Base-by-base conservation (phyloP, 2,329 filamentous ascomycete genomes). In the Biscogniauxia mediterranea region DNA sequence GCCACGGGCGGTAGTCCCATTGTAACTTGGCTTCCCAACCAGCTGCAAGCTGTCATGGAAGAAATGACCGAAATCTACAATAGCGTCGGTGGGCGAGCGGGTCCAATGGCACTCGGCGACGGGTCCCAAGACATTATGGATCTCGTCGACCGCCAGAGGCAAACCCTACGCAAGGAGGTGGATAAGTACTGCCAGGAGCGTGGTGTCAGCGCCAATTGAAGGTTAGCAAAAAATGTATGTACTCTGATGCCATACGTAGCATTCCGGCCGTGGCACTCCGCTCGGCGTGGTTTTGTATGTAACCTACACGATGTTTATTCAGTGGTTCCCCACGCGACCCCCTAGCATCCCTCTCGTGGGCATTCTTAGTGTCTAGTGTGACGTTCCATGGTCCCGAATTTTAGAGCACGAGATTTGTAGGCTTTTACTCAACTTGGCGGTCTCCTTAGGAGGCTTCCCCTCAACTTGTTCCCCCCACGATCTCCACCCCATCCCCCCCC, bases 21-120 rank as follows among this genome's bases (percentile, higher is more conserved):
- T 63, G 89, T 93, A 17, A 93, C 90, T 2, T 94, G 91, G 91
- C 77, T 94, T 63, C 91, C 91, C 2, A 94, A 93, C 75, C 91
- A 94, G 79, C 81, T 94, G 54, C 82, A 86, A 65, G 90, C 91
- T 1, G 89, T 93, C 13, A 81, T 94, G 75, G 80, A 82, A 13
- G 83, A 91, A 71, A 93, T 93, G 89, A 77, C 79, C 21, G 77
- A 81, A 42, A 80, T 90, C 1, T 83, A 84, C 66, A 77, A 78
- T 28, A 76, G 74, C 59, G 77, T 83, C 54, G 78, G 74, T 54
- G 80, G 76, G 7, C 58, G 59, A 17, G 51, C 52, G 51, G 73
- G 72, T 60, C 73, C 67, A 52, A 74, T 74, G 56, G 76, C 78
- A 15, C 79, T 86, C 42, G 81, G 80, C 15, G 73, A 74, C 53